Conservation (phyloP, 768 basidiomycete genomes). For the Peribolospora baueri region DNA sequence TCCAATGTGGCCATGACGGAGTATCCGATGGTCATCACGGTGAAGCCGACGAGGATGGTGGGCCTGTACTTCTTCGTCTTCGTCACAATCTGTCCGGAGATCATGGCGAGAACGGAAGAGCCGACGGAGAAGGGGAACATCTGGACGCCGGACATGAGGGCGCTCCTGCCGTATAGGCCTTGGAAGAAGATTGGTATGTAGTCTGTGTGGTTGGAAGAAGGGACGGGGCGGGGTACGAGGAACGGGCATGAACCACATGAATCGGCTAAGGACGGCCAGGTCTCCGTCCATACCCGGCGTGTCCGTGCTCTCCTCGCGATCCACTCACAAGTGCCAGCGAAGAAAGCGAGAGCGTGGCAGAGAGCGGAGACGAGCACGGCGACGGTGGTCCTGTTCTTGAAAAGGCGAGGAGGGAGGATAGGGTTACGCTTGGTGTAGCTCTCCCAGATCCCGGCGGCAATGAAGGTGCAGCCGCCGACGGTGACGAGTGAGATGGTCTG, state of each 20-base stretch:
- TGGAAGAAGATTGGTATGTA: neutral
- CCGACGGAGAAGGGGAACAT: neutral
- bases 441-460: conserved; percentile 9
- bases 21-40: too few species aligned
- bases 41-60: too few species aligned
- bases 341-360: conserved; percentile 1
- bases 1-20: neutral
- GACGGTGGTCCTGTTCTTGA: conserved; percentile 5
- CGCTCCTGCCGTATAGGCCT: neutral
- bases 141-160: neutral
- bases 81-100: neutral
- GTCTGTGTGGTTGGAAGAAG: neutral
- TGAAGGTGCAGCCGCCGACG: neutral
- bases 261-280: neutral
- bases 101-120: neutral
- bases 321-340: neutral
- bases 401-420: conserved; percentile 15
- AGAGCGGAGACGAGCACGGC: neutral
- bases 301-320: neutral
- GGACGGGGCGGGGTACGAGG: too few species aligned
- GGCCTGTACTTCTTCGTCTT: neutral
- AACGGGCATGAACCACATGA: neutral
- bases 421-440: conserved; percentile 15
- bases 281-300: neutral
- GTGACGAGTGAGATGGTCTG: neutral